These are phyloP conservation scores for Pseudoneurospora amorphoporcata DNA, from an alignment of 495 filamentous ascomycete species.

Conservation along the genomic window DNA sequence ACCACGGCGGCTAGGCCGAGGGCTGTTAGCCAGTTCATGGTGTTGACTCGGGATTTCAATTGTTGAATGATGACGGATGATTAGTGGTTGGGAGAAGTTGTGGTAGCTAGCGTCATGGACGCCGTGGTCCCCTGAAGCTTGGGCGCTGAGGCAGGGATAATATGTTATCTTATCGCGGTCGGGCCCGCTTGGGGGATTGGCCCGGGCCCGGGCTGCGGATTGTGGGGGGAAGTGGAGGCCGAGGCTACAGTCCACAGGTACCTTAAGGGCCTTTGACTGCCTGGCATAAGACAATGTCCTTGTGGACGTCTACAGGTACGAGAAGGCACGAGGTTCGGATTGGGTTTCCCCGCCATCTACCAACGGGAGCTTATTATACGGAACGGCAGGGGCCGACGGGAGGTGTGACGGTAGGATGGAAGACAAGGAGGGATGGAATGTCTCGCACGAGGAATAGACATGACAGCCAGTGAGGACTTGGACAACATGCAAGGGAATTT, in stretches of 20 bases:
- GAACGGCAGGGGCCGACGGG: neutral
- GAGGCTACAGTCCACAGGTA: neutral
- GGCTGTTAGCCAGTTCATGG: slow-evolving; percentile 20
- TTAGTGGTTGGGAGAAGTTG: neutral
- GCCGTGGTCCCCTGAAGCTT: neutral
- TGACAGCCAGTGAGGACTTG: neutral
- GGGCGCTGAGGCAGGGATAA: neutral
- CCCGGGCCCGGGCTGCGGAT: too few relatives aligned
- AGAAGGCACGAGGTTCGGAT: neutral
- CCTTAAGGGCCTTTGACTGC: neutral
- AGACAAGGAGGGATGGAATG: neutral
- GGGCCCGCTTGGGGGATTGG: neutral
- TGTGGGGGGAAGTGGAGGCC: neutral
- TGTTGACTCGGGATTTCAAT: neutral
- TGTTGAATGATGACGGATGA: neutral
- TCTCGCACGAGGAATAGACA: neutral
- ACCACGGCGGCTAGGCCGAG: slow-evolving; percentile 41
- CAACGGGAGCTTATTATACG: neutral
- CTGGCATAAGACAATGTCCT: neutral
- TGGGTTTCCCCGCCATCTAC: neutral
- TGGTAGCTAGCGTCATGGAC: neutral
- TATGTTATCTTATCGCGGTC: neutral
- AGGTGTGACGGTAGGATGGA: neutral
- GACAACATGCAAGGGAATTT: neutral
- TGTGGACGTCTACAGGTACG: neutral